A percentile compares a stretch with the other conserved stretches of the same genome.
These are phyloP conservation scores for Leishmania martiniquensis DNA, from an alignment of 208 protist genomes.

Conservation along the genomic window DNA sequence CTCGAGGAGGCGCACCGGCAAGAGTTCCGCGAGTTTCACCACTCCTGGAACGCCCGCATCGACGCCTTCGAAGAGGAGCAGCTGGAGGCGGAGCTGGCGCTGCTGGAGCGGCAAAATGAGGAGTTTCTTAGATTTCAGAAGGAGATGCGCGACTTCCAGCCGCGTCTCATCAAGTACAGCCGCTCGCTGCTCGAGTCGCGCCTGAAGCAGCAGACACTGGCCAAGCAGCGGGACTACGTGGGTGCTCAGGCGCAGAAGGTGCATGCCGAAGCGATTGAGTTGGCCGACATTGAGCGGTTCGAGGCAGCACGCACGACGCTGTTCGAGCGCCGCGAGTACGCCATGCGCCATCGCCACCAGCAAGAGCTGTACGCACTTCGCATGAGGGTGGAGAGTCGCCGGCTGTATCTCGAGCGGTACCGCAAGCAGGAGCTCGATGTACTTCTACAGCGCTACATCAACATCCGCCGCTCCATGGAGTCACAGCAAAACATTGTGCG, in stretches of 20 bases:
- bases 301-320: slow-evolving; percentile 52
- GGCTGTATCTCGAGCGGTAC: slow-evolving; percentile 70
- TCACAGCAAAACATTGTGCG: slow-evolving; percentile 90
- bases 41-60: slow-evolving; percentile 87
- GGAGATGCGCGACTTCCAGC: slow-evolving; percentile 65
- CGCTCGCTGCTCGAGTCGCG: slow-evolving; percentile 80
- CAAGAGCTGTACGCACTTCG: slow-evolving; percentile 85
- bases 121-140: slow-evolving; percentile 81
- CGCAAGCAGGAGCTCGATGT: slow-evolving; percentile 89
- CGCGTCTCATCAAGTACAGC: slow-evolving; percentile 67
- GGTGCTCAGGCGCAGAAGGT: slow-evolving; percentile 81
- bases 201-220: slow-evolving; percentile 83
- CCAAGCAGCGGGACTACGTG: slow-evolving; percentile 87
- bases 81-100: slow-evolving; percentile 72
- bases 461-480: slow-evolving; percentile 82
- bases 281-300: slow-evolving; percentile 71
- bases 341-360: slow-evolving; percentile 71
- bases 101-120: slow-evolving; percentile 91
- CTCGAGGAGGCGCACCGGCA: slow-evolving; percentile 88
- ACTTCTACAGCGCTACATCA: slow-evolving; percentile 89
- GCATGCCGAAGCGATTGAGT: slow-evolving; percentile 77
- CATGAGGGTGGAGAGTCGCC: slow-evolving; percentile 71
- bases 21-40: slow-evolving; percentile 89
- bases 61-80: slow-evolving; percentile 87
- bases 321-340: slow-evolving; percentile 69